Evolutionary conservation across 371 early-diverging fungal genomes (phyloP).

Genomic region (Mortierella sp.): DNA sequence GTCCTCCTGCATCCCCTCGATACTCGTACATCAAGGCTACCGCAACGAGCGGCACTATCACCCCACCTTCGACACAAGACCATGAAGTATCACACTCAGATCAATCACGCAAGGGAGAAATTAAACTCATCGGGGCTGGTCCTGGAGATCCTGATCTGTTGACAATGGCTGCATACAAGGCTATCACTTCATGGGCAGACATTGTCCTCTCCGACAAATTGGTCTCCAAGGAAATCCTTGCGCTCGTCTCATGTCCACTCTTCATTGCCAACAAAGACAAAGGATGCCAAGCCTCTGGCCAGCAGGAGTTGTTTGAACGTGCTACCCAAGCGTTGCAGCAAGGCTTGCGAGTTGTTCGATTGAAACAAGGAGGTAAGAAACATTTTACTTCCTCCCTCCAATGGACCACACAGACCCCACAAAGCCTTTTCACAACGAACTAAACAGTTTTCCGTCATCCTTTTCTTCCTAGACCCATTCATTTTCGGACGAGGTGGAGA

Average conservation of each 20-base stretch:
- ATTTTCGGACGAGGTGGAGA: constrained; percentile 95
- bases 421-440: not conserved
- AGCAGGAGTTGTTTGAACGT: constrained; percentile 79
- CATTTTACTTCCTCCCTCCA: not conserved
- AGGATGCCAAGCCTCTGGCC: constrained; percentile 84
- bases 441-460: not conserved
- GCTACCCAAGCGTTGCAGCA: constrained; percentile 70
- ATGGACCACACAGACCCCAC: not conserved
- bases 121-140: constrained; percentile 81
- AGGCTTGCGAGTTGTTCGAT: constrained; percentile 81
- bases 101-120: constrained; percentile 27
- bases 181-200: constrained; percentile 76
- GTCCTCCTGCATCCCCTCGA: constrained; percentile 47
- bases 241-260: constrained; percentile 62
- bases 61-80: not conserved
- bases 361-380: constrained; percentile 81
- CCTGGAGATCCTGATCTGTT: constrained; percentile 87
- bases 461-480: constrained; percentile 75
- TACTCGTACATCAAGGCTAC: not conserved
- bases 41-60: not conserved
- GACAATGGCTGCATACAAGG: constrained; percentile 78
- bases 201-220: constrained; percentile 87
- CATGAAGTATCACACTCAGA: not conserved
- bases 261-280: constrained; percentile 77
- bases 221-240: constrained; percentile 77